Evolutionary conservation across 2,329 filamentous ascomycete species (phyloP), one percentile per base, ranked within the genome.

Genomic region (Blastomyces emzantsi): DNA sequence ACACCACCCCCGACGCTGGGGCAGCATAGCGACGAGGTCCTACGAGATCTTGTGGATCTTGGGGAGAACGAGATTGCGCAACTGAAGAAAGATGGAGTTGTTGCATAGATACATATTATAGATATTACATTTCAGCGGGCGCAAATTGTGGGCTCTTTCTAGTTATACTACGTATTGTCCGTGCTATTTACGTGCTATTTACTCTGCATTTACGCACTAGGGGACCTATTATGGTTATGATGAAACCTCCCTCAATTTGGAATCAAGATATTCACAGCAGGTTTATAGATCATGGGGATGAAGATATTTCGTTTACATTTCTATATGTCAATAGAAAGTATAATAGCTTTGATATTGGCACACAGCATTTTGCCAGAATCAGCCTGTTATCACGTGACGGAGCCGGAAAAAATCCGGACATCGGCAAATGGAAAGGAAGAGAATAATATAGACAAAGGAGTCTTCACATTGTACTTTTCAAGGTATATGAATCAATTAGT

Each of bases 1-100:
- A 88, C 81, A 3, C 84, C 90, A 33, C 94, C 94, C 22, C 94
- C 94, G 0, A 89, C 88, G 8, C 78, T 99, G 43, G 94, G 92
- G 0, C 86, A 96, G 76, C 91, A 96, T 75, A 96, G 92, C 0
- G 81, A 90, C 68, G 89, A 94, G 74, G 82, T 96, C 5, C 75
- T 96, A 64, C 73, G 75, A 25, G 82, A 83, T 30, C 73, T 91
- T 28, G 76, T 94, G 22, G 85, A 86, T 0, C 78, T 90, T 68
- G 80, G 76, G 19, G 76, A 80, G 57, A 76, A 75, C 0, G 82
- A 88, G 60, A 88, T 96, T 62, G 73, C 80, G 51, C 76, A 74
- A 11, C 74, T 96, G 67, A 89, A 82, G 70, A 77, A 80, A 41
- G 82, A 85, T 60, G 90, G 90, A 0, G 85, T 90, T 1, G 79